These are phyloP conservation scores for Lodderomyces theae DNA, from an alignment of 1,139 yeast genomes.

Conservation along the genomic window DNA sequence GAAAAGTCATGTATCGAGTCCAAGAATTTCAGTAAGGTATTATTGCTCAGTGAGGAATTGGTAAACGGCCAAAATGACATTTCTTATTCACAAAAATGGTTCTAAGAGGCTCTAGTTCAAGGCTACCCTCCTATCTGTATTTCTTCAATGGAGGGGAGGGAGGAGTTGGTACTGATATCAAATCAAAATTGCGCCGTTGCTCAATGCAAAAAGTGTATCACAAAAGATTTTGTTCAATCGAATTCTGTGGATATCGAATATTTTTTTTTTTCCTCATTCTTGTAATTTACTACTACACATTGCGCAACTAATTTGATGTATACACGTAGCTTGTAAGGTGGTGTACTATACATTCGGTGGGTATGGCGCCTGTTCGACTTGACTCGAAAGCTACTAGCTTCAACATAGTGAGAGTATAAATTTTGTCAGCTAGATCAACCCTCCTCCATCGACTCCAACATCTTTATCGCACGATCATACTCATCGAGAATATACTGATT, in stretches of 20 bases:
- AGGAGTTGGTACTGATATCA: background rate
- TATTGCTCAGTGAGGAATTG: conserved; percentile 38
- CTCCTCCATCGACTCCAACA: conserved; percentile 9
- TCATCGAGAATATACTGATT: conserved; percentile 42
- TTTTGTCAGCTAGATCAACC: background rate
- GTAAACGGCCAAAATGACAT: conserved; percentile 55
- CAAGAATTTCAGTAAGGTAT: conserved; percentile 42
- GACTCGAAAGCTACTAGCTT: too few species aligned
- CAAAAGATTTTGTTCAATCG: background rate
- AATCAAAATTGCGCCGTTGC: background rate
- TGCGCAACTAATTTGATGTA: too few species aligned
- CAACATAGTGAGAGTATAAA: background rate
- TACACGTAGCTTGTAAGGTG: too few species aligned
- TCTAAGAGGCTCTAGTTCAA: background rate
- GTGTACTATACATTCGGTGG: too few species aligned
- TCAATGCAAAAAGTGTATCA: background rate
- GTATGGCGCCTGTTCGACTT: too few species aligned
- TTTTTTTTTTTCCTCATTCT: background rate
- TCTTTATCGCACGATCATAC: conserved; percentile 35
- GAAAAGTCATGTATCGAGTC: conserved; percentile 38
- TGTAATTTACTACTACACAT: too few species aligned
- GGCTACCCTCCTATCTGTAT: background rate
- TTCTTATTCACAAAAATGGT: background rate
- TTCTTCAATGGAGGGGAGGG: background rate
- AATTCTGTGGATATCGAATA: background rate